Base-by-base conservation (phyloP, 129 eudicot species). In the Smallanthus sonchifolius region DNA sequence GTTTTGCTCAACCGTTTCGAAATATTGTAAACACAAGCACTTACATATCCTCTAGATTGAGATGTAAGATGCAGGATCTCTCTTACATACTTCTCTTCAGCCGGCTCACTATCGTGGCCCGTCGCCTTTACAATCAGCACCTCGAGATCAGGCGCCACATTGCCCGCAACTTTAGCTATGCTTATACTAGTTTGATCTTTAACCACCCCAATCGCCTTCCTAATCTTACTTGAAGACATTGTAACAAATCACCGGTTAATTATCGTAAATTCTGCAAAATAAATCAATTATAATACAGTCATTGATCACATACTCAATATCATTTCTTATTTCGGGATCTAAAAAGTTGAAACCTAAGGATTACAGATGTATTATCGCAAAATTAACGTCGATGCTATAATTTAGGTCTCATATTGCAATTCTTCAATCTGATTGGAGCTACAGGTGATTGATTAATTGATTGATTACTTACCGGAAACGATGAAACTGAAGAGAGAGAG, bases 181-280 rank as follows among this genome's bases (percentile, higher is more conserved):
- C 97, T 69, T 47, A 92, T 92, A 72, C 96, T 92, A 1, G 97
- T 87, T 65, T 85, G 91, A 65, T 92, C 97, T 79, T 92, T 92
- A 30, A 92, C 91, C 16, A 89, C 91, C n/a, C 91, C 96, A 16
- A 92, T 89, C 48, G 97, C 91, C 68, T 84, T 89, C 32, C 86
- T 80, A 9, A 88, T 64, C 6, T 79, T 84, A 72, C 81, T 84
- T 28, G 85, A 78, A 69, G 83, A 76, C 88, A 84, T 84, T 10
- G 70, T 52, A 32, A 34, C 74, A 10, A 28, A 39, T 20, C 67
- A 17, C 71, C 65, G 39, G 67, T 48, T 78, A 47, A 36, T 20
- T 35, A 28, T 57, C 40, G 35, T n/a, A 34, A 63, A 64, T 16
- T 72, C 83, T 79, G 78, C 73, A 71, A 10, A 71, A 55, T n/a